Conservation (phyloP, 1,139 yeast species). For the Pichia sp. region DNA sequence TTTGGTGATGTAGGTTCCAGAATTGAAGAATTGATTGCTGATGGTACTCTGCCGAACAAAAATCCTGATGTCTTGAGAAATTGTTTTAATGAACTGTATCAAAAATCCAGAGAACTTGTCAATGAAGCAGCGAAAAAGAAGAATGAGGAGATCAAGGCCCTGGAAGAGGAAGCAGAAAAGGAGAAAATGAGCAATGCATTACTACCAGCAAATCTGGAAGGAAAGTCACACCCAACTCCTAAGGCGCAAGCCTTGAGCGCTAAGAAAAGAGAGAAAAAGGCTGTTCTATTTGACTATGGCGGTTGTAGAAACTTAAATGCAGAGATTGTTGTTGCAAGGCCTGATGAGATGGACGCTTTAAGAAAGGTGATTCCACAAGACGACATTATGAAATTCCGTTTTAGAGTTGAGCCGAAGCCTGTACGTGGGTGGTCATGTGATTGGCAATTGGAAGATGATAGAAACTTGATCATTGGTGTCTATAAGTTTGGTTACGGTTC, state of each 20-base stretch:
- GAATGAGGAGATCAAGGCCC: constrained; percentile 43
- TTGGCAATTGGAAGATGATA: constrained; percentile 82
- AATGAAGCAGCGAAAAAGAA: constrained; percentile 64
- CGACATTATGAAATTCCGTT: constrained; percentile 49
- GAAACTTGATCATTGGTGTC: constrained; percentile 80
- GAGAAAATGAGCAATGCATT: constrained; percentile 35
- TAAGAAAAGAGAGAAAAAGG: constrained; percentile 74
- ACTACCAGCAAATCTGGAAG: constrained; percentile 28
- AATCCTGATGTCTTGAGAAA: constrained; percentile 76
- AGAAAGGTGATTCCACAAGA: constrained; percentile 51
- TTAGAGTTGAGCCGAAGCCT: constrained; percentile 61
- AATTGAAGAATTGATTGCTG: constrained; percentile 85
- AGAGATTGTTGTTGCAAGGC: constrained; percentile 75
- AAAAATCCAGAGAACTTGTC: constrained; percentile 54
- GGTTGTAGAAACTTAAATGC: constrained; percentile 91
- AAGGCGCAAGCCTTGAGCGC: constrained; percentile 40
- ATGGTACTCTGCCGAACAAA: constrained; percentile 82
- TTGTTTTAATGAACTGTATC: constrained; percentile 65
- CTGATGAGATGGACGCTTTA: constrained; percentile 68
- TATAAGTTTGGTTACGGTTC: constrained; percentile 93
- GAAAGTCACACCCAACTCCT: constrained; percentile 32
- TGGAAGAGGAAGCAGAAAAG: constrained; percentile 57
- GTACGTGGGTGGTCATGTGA: constrained; percentile 89
- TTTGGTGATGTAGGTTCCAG: constrained; percentile 75
- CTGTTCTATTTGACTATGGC: constrained; percentile 80